Percentiles rank a stretch among this genome's conserved stretches.
phyloP scores from a whole-genome alignment of 352 stramenopile species.

The Globisporangium barbulae region DNA sequence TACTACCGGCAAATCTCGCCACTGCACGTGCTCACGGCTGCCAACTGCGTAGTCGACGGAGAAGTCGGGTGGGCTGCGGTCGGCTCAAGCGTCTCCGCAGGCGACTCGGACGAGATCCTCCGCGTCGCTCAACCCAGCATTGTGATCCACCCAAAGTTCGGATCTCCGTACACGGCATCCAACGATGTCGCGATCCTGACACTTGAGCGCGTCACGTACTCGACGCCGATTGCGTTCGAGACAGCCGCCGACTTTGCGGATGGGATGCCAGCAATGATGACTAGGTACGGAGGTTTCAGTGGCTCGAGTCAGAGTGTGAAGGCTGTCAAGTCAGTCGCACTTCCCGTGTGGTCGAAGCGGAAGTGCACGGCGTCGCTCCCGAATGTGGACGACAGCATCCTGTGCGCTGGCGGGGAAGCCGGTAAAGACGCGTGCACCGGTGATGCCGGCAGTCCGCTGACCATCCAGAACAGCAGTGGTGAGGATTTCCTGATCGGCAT shows the following conservation, averaged over 20 bases:
- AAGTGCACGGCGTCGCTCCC: constrained; percentile 3
- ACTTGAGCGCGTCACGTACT: constrained; percentile 23
- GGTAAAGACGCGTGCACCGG: constrained; percentile 1
- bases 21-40: constrained; percentile 13
- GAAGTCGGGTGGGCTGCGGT: not conserved
- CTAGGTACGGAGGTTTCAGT: constrained; percentile 20
- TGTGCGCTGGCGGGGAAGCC: not conserved
- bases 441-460: constrained; percentile 10
- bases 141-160: constrained; percentile 25
- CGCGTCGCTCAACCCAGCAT: constrained; percentile 21
- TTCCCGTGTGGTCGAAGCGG: constrained; percentile 2
- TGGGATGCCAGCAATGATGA: constrained; percentile 1
- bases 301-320: constrained; percentile 17
- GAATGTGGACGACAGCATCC: not conserved
- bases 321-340: not conserved
- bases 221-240: constrained; percentile 20
- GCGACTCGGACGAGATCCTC: constrained; percentile 19
- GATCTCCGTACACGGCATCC: constrained; percentile 19
- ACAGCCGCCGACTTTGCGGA: constrained; percentile 18
- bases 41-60: constrained; percentile 7
- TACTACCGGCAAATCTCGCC: not conserved
- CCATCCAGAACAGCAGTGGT: not conserved
- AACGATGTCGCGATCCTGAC: constrained; percentile 36
- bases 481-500: not conserved
- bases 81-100: not conserved